These are phyloP conservation scores for Boletus patriciae DNA, from an alignment of 768 basidiomycete species.

Conservation along the genomic window DNA sequence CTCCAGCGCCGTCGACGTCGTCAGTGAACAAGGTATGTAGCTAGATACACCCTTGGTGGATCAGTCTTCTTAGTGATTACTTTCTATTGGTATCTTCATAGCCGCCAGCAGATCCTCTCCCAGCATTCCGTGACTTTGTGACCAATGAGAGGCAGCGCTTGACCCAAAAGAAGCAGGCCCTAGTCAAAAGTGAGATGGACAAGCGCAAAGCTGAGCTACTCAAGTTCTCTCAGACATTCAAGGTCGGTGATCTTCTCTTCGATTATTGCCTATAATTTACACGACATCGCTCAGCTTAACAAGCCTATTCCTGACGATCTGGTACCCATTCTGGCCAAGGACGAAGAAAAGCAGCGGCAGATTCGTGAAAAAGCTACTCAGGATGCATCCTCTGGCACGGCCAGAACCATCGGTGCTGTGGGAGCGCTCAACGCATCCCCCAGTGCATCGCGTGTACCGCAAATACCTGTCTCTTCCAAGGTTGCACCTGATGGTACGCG, in stretches of 20 bases:
- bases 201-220: constrained; percentile 90
- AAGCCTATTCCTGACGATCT: constrained; percentile 95
- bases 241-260: constrained; percentile 50
- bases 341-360: constrained; percentile 83
- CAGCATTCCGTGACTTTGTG: constrained; percentile 91
- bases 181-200: constrained; percentile 93
- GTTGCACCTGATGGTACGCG: constrained; percentile 28
- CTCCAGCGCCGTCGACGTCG: constrained; percentile 53
- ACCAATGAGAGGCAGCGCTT: constrained; percentile 87
- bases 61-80: constrained; percentile 7
- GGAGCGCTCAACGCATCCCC: constrained; percentile 43
- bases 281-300: constrained; percentile 59
- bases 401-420: constrained; percentile 66
- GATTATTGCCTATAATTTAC: background rate
- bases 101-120: constrained; percentile 73
- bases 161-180: constrained; percentile 85
- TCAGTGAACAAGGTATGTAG: constrained; percentile 52
- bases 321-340: constrained; percentile 89
- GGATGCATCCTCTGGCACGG: constrained; percentile 64
- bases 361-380: constrained; percentile 76
- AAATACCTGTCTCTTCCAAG: constrained; percentile 32
- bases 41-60: background rate
- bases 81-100: constrained; percentile 27
- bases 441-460: constrained; percentile 45
- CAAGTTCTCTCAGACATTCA: constrained; percentile 92